Base-by-base conservation (phyloP, 306 rosid species). In the Lupinus albus region DNA sequence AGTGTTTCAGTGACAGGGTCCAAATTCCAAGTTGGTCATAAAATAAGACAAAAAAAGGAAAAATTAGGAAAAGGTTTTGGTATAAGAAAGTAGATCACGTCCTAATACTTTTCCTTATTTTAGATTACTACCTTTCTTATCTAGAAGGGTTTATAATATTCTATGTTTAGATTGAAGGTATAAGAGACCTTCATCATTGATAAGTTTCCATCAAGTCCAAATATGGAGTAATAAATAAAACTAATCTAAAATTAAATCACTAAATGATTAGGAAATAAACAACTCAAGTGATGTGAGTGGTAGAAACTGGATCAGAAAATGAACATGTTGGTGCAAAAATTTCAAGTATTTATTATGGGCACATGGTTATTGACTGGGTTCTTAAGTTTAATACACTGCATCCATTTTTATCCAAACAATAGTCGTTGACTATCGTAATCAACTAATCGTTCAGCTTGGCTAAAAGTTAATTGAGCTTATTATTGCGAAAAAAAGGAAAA, bases 311-410 rank as follows among this genome's bases (percentile, higher is more conserved):
- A 71, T 64, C 64, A 64, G 73, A 42, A 57, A 64, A 71, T 73
- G 51, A 35, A 32, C 33, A 64, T 36, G 72, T 48, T 38, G 58
- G 38, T 39, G 44, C 18, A 49, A 61, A n/a, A 50, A 18, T 63
- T 36, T 32, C 53, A 39, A 68, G 39, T 58, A 72, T 71, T 30
- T 59, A 52, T 30, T 59, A 52, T 7, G 36, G 45, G 61, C 79
- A 77, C 81, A 68, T 77, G 83, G 77, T 64, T 6, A 30, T 78
- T 25, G 74, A 55, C 71, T 20, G 1, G 21, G 14, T 25, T 51
- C 41, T 18, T 21, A 4, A 45, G 30, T 38, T 44, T 18, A 46
- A 58, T 8, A 7, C 6, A 32, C 13, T 36, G 16, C 55, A 50
- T 10, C n/a, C n/a, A n/a, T n/a, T n/a, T n/a, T n/a, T n/a, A n/a